A percentile compares a stretch with the other conserved stretches of the same genome.
Evolutionary conservation across 148 eudicot species (phyloP).

Genomic region (Arbutus unedo): DNA sequence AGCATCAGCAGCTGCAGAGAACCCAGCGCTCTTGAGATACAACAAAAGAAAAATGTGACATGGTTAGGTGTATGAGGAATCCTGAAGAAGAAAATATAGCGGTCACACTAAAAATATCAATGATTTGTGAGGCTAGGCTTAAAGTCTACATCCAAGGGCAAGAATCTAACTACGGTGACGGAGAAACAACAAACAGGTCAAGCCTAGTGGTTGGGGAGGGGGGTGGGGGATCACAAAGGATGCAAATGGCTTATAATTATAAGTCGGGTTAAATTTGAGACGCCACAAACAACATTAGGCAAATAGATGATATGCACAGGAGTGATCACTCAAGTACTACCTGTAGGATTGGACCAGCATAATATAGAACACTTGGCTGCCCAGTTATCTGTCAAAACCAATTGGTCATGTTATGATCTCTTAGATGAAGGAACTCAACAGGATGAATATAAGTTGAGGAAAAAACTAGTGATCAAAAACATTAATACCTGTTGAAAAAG

Average conservation of each 20-base stretch:
- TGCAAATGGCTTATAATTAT: not conserved
- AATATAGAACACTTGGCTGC: conserved; percentile 96
- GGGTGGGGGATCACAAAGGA: not conserved
- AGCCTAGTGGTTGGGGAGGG: not conserved
- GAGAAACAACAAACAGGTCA: not conserved
- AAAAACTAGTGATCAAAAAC: conserved; percentile 12
- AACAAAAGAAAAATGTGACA: not conserved
- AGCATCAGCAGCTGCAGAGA: conserved; percentile 98
- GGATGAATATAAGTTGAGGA: not conserved
- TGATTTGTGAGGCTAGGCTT: not conserved
- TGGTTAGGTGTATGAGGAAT: not conserved
- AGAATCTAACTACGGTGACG: not conserved
- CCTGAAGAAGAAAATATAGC: not conserved
- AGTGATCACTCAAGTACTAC: conserved; percentile 50
- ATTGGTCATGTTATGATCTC: not conserved
- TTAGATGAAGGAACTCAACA: not conserved
- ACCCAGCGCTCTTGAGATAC: conserved; percentile 76
- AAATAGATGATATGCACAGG: not conserved
- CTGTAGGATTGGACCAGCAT: conserved; percentile 98
- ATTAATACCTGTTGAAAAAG: conserved; percentile 85
- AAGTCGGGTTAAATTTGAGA: not conserved
- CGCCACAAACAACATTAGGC: not conserved
- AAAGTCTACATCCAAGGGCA: not conserved
- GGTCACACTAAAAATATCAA: not conserved
- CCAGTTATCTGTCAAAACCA: conserved; percentile 69